Evolutionary conservation across 176 grass and related monocot genomes (phyloP).

Genomic region (Aegilops tauschii): DNA sequence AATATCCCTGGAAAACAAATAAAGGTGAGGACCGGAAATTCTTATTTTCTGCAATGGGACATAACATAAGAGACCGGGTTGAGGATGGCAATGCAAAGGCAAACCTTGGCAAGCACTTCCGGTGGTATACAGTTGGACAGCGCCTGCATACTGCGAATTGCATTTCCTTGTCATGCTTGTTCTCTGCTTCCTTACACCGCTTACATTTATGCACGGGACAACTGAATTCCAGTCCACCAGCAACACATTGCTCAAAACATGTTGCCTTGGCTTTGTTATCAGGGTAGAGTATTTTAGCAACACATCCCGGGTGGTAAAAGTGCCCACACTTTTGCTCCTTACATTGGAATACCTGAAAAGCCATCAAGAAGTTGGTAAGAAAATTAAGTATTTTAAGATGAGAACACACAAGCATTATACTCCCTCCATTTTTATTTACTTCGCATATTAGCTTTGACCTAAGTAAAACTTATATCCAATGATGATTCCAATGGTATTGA

Average conservation of each 20-base stretch:
- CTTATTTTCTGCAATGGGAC: background rate
- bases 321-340: constrained; percentile 55
- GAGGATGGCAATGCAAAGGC: background rate
- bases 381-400: constrained; percentile 4
- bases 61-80: background rate
- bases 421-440: too few species aligned
- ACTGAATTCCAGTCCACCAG: constrained; percentile 46
- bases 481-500: too few species aligned
- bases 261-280: constrained; percentile 5
- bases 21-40: background rate
- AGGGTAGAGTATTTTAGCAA: constrained; percentile 48
- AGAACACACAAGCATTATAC: too few species aligned
- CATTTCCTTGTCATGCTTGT: constrained; percentile 29
- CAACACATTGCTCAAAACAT: constrained; percentile 31
- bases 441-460: too few species aligned
- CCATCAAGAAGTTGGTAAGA: background rate
- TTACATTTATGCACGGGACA: constrained; percentile 74
- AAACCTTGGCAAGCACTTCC: constrained; percentile 80
- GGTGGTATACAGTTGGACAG: constrained; percentile 73
- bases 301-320: constrained; percentile 76
- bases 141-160: constrained; percentile 80
- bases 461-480: too few species aligned
- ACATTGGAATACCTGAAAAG: constrained; percentile 71
- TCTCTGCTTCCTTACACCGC: constrained; percentile 46
- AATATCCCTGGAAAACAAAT: constrained; percentile 43